These are phyloP conservation scores for Mariannaea elegans DNA, from an alignment of 2,329 filamentous ascomycete species.

Conservation along the genomic window DNA sequence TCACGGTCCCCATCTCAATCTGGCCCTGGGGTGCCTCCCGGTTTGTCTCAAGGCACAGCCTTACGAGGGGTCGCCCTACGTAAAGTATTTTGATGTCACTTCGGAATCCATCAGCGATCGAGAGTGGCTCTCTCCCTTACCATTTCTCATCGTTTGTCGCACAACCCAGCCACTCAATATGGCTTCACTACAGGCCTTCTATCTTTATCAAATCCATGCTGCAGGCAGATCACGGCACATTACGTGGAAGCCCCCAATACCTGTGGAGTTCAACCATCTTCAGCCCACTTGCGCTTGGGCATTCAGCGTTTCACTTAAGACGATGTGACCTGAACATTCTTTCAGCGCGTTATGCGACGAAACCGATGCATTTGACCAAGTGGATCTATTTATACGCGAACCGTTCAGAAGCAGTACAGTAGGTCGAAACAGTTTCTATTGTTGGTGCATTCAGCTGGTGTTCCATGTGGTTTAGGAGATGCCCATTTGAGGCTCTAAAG, in stretches of 20 bases:
- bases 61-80: background rate
- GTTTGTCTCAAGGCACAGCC: background rate
- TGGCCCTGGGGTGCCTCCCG: background rate
- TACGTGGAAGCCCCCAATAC: slow-evolving; percentile 4
- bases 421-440: too few relatives aligned
- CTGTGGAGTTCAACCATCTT: background rate
- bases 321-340: background rate
- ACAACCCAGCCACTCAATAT: background rate
- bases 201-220: background rate
- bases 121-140: background rate
- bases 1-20: background rate
- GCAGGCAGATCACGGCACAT: background rate
- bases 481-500: too few relatives aligned
- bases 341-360: too few relatives aligned
- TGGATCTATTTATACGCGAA: too few relatives aligned
- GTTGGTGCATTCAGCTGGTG: too few relatives aligned
- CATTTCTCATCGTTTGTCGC: background rate
- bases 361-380: too few relatives aligned
- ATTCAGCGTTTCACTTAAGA: background rate
- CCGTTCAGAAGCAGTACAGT: too few relatives aligned
- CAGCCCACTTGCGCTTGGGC: background rate
- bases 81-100: background rate
- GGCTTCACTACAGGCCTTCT: too few relatives aligned
- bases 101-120: background rate
- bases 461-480: too few relatives aligned